phyloP scores from a whole-genome alignment of 208 protist species.

The Trypanosomatidae sp. region DNA sequence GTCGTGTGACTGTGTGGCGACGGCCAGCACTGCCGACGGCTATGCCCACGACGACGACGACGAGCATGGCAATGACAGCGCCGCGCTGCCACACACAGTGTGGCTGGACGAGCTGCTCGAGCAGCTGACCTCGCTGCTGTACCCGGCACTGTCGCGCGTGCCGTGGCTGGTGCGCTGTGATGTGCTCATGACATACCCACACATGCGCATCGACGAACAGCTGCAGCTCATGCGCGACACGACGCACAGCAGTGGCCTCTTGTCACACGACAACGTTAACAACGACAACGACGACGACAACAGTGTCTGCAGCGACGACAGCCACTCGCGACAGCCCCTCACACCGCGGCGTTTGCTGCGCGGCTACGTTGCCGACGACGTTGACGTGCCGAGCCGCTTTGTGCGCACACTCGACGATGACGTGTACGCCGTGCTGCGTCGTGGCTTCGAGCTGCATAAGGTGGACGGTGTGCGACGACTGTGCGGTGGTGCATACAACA shows the following conservation, averaged over 20 bases:
- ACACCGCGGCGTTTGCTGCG: no score
- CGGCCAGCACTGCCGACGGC: no score
- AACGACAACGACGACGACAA: no score
- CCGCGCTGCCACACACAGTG: background rate
- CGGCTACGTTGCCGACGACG: slow-evolving; percentile 2
- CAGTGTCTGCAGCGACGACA: no score
- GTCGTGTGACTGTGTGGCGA: no score
- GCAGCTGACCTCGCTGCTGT: slow-evolving; percentile 11
- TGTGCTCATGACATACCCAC: slow-evolving; percentile 53
- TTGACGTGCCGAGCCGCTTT: slow-evolving; percentile 3
- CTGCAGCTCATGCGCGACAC: slow-evolving; percentile 19
- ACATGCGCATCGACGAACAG: slow-evolving; percentile 19
- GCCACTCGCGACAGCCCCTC: no score
- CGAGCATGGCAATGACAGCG: no score
- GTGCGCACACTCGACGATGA: slow-evolving; percentile 1
- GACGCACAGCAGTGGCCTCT: no score
- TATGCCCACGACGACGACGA: no score
- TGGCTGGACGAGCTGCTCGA: slow-evolving; percentile 34
- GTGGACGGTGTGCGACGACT: slow-evolving; percentile 29
- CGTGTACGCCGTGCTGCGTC: slow-evolving; percentile 25
- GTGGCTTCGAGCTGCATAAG: slow-evolving; percentile 58
- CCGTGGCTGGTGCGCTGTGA: slow-evolving; percentile 47
- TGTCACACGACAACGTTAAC: no score
- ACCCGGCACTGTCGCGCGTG: slow-evolving; percentile 9
- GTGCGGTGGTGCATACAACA: no score